Base-by-base conservation (phyloP, 768 basidiomycete genomes). In the Baorangia bicolor region DNA sequence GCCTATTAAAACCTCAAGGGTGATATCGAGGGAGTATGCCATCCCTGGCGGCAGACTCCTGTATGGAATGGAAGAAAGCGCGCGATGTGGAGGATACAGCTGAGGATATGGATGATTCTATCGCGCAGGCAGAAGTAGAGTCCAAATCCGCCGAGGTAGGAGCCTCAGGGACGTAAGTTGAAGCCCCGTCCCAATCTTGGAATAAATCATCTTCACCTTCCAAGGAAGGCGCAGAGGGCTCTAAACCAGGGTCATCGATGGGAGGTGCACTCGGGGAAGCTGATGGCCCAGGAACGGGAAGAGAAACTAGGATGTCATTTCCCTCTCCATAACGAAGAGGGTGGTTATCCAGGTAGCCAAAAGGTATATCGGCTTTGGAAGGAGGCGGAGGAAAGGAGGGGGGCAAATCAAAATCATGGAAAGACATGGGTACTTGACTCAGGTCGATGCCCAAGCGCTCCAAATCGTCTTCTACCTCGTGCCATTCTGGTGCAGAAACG, bases 401-500 rank as follows among this genome's bases (percentile, higher is more conserved):
- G 2, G 58, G 58, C 9, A 62, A 39, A 35, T 13, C 51, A 38
- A 53, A 56, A n/a, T 38, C 23, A 51, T 42, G 57, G 21, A n/a
- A 43, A 11, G 64, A 21, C 11, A 34, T 16, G 59, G 62, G 49
- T 40, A 49, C 46, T 27, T 52, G 14, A 7, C 53, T 51, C 50
- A 44, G 43, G 25, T 58, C 48, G 20, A 61, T 30, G 31, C 23
- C 54, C 30, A 65, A 33, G 35, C 47, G 42, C 6, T 56, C 68
- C 45, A 77, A 72, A 25, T 75, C 73, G 34, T 77, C 75, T 35
- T 77, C 61, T 13, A 83, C 79, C 53, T 85, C 83, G 41, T 78
- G 69, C 81, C 79, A 85, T 37, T 72, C 74, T 11, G 84, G 84
- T 25, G 73, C 84, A 49, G 81, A 83, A 6, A 75, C 69, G 68